Evolutionary conservation across 1,139 yeast species (phyloP).

Genomic region (Saccharomycopsis hybrid): DNA sequence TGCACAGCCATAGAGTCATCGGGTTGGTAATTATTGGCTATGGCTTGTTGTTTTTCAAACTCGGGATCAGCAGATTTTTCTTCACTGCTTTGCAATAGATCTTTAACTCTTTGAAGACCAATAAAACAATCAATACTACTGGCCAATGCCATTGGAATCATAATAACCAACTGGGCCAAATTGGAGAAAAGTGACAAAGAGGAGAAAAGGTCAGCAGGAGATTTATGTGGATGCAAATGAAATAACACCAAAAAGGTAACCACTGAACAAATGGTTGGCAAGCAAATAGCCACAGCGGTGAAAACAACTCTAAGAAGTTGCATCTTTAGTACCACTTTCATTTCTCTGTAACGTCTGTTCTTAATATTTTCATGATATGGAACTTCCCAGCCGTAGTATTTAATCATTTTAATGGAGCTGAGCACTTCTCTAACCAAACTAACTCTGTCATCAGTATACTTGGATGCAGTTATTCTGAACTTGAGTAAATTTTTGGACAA

Average conservation of each 20-base stretch:
- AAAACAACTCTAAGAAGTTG: constrained; percentile 37
- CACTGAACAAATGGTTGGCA: constrained; percentile 42
- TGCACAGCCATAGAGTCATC: constrained; percentile 37
- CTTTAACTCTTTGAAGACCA: constrained; percentile 45
- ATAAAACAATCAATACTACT: constrained; percentile 49
- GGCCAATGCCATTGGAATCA: constrained; percentile 43
- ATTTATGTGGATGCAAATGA: constrained; percentile 26
- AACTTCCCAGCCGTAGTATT: constrained; percentile 71
- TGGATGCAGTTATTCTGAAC: constrained; percentile 39
- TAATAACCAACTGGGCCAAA: constrained; percentile 54
- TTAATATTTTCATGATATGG: constrained; percentile 40
- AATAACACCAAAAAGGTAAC: constrained; percentile 40
- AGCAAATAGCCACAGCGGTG: constrained; percentile 36
- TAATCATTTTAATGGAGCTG: constrained; percentile 60
- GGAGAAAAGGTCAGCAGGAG: constrained; percentile 59
- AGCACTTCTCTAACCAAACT: constrained; percentile 57
- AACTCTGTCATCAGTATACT: constrained; percentile 54
- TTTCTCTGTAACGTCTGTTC: constrained; percentile 35
- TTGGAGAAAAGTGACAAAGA: constrained; percentile 61
- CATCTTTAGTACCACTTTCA: constrained; percentile 35
- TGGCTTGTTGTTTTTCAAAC: constrained; percentile 23
- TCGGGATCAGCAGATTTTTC: constrained; percentile 10
- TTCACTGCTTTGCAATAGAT: constrained; percentile 33
- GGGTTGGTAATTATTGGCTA: constrained; percentile 21
- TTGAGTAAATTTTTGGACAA: constrained; percentile 35